Conservation (phyloP, 495 filamentous ascomycete genomes). For the Podospora pseudopauciseta region DNA sequence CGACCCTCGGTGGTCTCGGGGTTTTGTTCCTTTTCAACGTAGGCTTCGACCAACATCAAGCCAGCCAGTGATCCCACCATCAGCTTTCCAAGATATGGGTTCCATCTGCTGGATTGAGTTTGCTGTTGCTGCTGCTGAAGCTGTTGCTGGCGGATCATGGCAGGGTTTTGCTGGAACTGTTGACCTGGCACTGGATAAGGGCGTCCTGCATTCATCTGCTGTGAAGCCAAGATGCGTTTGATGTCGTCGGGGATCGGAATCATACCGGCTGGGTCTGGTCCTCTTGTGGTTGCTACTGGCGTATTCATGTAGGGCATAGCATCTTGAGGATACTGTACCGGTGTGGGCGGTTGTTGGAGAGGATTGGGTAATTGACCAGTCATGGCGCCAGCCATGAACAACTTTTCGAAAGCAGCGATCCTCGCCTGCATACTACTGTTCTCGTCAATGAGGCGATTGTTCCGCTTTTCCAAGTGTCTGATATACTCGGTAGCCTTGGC, state of each 20-base stretch:
- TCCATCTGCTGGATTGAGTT: conserved; percentile 41
- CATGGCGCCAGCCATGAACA: conserved; percentile 59
- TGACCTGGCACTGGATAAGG: conserved; percentile 45
- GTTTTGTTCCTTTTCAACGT: conserved; percentile 55
- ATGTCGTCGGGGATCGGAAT: conserved; percentile 77
- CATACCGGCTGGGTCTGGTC: conserved; percentile 56
- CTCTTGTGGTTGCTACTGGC: conserved; percentile 32
- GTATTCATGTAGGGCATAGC: conserved; percentile 28
- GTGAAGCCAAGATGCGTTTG: conserved; percentile 59
- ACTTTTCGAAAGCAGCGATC: conserved; percentile 64
- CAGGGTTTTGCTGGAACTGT: conserved; percentile 34
- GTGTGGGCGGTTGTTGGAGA: conserved; percentile 45
- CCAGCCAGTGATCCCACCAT: conserved; percentile 91
- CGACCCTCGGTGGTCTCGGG: conserved; percentile 58
- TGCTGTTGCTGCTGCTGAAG: conserved; percentile 45
- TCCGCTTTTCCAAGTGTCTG: conserved; percentile 83
- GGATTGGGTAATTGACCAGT: conserved; percentile 42
- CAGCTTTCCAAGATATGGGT: conserved; percentile 62
- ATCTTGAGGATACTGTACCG: conserved; percentile 43
- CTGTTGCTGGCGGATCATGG: conserved; percentile 46
- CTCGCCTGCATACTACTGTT: conserved; percentile 70
- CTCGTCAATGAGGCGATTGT: conserved; percentile 75
- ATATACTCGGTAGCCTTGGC: conserved; percentile 97
- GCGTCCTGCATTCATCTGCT: conserved; percentile 39
- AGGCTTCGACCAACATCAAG: conserved; percentile 82